Base-by-base conservation (phyloP, 75 land plant genomes). In the Chamaecyparis obtusa region DNA sequence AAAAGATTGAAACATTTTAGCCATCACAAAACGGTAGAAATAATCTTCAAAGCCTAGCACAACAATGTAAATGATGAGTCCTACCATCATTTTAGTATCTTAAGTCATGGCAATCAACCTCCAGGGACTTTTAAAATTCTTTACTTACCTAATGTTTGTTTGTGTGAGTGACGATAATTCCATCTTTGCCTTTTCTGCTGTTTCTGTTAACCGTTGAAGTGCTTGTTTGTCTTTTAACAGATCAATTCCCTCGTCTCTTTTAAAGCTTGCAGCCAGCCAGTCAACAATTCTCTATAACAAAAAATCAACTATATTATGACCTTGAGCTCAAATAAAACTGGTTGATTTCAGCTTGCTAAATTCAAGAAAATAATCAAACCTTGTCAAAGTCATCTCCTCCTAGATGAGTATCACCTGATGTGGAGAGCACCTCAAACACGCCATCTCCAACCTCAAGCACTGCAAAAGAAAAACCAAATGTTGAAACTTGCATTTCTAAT, bases 301-400 rank as follows among this genome's bases (percentile, higher is more conserved):
- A 2, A 72, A 89, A 6, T 5, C 86, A 49, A 5, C n/a, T 49
- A 37, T 8, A 5, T 21, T 49, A n/a, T 8, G 2, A 48, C 4
- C 46, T n/a, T 16, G 9, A 64, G 17, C 48, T 21, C 85, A 30
- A 19, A 46, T 32, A 46, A 84, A 49, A 30, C 14, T 19, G 19
- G 9, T 55, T 30, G 21, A 87, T 43, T 33, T 85, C 46, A 36
- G 60, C 41, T 10, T 1, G 39, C 44, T 36, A 55, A 10, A 67
- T 24, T 57, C 16, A 32, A 43, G 44, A 57, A n/a, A 35, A 39
- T 36, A 88, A 13, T 37, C 86, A 7, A 88, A 96, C 97, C 97
- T 96, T 96, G 83, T 96, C 97, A 90, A 96, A 96, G 54, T 96
- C 97, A 83, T 96, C 97, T 54, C 97, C 97, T 33, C 97, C 97